These are phyloP conservation scores for Phalaenopsis equestris DNA, from an alignment of 106 monocot genomes.

Conservation along the genomic window DNA sequence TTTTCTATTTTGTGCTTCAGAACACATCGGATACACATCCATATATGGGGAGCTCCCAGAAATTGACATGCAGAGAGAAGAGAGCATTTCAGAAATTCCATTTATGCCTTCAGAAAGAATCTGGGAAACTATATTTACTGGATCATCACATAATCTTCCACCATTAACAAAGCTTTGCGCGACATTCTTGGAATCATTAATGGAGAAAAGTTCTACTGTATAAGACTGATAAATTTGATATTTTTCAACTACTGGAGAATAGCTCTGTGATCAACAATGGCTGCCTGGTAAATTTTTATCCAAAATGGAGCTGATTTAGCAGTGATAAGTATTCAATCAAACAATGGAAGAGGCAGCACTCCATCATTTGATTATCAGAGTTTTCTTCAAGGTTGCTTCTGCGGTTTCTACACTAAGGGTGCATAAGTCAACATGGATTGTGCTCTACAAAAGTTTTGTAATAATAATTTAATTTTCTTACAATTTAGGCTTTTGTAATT, in stretches of 20 bases:
- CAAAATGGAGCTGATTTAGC: no score
- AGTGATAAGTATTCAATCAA: background rate
- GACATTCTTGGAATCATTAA: slow-evolving; percentile 59
- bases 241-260: no score
- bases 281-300: background rate
- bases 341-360: background rate
- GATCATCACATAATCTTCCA: slow-evolving; percentile 77
- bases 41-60: slow-evolving; percentile 74
- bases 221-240: slow-evolving; percentile 11
- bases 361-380: background rate
- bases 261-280: background rate
- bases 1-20: slow-evolving; percentile 20
- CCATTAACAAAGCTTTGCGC: slow-evolving; percentile 73
- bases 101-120: slow-evolving; percentile 65
- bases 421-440: no score
- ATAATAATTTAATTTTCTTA: no score
- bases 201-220: slow-evolving; percentile 41
- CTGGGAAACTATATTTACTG: slow-evolving; percentile 86
- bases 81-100: slow-evolving; percentile 29
- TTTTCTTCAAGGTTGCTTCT: background rate
- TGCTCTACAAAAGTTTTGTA: no score
- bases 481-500: no score
- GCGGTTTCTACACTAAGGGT: no score
- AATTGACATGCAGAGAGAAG: slow-evolving; percentile 27
- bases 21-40: slow-evolving; percentile 56